phyloP scores from a whole-genome alignment of 129 eudicot species.

The Chrysanthemum makinoi region DNA sequence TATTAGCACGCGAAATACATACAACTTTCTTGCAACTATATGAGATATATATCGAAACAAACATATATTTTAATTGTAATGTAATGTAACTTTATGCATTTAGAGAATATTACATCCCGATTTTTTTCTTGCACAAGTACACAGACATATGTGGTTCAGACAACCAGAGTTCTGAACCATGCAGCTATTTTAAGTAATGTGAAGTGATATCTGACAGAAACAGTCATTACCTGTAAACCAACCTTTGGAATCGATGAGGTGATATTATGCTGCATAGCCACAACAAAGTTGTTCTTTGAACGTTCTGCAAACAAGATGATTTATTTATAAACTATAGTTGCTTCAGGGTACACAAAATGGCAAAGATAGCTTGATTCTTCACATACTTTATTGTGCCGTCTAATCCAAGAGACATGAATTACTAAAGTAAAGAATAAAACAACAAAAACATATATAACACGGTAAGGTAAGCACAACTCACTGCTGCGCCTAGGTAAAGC shows the following conservation, averaged over 20 bases:
- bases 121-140: background rate
- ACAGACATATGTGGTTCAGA: background rate
- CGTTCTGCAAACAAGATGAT: constrained; percentile 41
- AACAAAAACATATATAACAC: background rate
- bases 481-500: constrained; percentile 59
- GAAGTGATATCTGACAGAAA: background rate
- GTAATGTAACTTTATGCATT: background rate
- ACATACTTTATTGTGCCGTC: too few relatives aligned
- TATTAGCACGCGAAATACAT: background rate
- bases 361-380: too few relatives aligned
- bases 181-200: background rate
- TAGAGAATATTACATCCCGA: background rate
- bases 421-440: background rate
- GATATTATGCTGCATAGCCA: constrained; percentile 72
- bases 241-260: constrained; percentile 86
- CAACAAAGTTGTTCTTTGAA: constrained; percentile 32
- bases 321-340: background rate
- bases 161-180: constrained; percentile 3
- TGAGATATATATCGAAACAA: background rate
- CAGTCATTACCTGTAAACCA: constrained; percentile 80
- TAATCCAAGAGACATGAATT: too few relatives aligned
- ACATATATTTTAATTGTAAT: too few relatives aligned
- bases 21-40: background rate
- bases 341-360: too few relatives aligned
- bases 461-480: constrained; percentile 35